Percentiles rank a stretch among this genome's conserved stretches.
phyloP scores from a whole-genome alignment of 2,329 filamentous ascomycete species.

The Botrytis aclada region DNA sequence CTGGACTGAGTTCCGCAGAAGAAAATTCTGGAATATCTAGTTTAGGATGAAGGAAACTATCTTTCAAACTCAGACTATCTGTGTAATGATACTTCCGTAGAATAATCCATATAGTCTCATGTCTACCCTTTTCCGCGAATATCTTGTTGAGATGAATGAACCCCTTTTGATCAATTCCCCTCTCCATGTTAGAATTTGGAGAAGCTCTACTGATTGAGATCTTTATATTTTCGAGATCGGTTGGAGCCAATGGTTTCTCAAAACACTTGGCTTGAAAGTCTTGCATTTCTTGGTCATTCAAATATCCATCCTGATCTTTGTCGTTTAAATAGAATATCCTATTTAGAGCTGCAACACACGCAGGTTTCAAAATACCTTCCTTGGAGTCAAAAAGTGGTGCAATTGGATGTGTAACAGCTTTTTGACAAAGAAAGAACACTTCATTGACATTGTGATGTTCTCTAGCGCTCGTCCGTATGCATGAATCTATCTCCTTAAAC shows the following conservation, averaged over 20 bases:
- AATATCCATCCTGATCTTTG: conserved; percentile 89
- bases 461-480: conserved; percentile 88
- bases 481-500: conserved; percentile 98
- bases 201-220: conserved; percentile 71
- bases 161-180: conserved; percentile 75
- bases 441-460: conserved; percentile 94
- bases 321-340: conserved; percentile 95
- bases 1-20: conserved; percentile 89
- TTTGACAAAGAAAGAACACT: conserved; percentile 96
- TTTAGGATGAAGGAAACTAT: conserved; percentile 86
- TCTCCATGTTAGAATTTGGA: conserved; percentile 59
- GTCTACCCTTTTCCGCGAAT: conserved; percentile 94
- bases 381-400: conserved; percentile 96
- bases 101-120: conserved; percentile 98
- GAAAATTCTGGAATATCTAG: conserved; percentile 91
- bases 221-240: conserved; percentile 90
- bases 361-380: conserved; percentile 82
- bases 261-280: conserved; percentile 92
- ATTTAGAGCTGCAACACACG: conserved; percentile 79
- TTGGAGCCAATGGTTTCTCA: conserved; percentile 74
- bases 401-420: conserved; percentile 95
- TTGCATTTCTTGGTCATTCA: conserved; percentile 86
- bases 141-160: conserved; percentile 92
- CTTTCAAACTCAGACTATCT: conserved; percentile 87
- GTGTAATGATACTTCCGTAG: conserved; percentile 93